Conservation (phyloP, 305 asterid genomes). For the Fraxinus sp. region DNA sequence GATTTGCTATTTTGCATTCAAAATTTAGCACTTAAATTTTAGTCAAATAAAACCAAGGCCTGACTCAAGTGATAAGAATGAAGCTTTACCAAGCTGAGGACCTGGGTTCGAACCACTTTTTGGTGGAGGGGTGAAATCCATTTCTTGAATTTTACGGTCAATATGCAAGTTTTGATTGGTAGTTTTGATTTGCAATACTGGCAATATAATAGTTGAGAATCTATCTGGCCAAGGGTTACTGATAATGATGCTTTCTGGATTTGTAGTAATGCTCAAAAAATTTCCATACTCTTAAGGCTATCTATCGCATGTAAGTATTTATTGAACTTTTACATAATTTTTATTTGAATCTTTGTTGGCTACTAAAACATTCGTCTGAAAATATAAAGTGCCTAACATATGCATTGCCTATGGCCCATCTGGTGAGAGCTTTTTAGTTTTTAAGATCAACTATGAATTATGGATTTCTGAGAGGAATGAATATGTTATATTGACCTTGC, state of each 20-base stretch:
- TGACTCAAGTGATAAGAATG: not conserved
- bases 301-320: not conserved
- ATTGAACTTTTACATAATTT: not conserved
- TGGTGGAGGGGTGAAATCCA: not conserved
- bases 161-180: not conserved
- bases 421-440: not conserved
- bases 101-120: not conserved
- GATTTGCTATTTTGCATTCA: not conserved
- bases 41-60: not conserved
- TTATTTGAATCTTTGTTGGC: not conserved
- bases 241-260: constrained; percentile 23
- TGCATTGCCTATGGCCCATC: not conserved
- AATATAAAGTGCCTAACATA: not conserved
- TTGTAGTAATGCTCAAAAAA: not conserved
- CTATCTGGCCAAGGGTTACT: constrained; percentile 8
- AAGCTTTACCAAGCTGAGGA: not conserved
- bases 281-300: not conserved
- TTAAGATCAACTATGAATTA: not conserved
- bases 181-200: not conserved
- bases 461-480: not conserved
- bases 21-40: not conserved
- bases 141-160: not conserved
- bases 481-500: not conserved
- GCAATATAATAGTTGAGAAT: not conserved
- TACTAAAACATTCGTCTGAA: not conserved